These are phyloP conservation scores for Mycena crocata DNA, from an alignment of 768 basidiomycete genomes.

Conservation along the genomic window DNA sequence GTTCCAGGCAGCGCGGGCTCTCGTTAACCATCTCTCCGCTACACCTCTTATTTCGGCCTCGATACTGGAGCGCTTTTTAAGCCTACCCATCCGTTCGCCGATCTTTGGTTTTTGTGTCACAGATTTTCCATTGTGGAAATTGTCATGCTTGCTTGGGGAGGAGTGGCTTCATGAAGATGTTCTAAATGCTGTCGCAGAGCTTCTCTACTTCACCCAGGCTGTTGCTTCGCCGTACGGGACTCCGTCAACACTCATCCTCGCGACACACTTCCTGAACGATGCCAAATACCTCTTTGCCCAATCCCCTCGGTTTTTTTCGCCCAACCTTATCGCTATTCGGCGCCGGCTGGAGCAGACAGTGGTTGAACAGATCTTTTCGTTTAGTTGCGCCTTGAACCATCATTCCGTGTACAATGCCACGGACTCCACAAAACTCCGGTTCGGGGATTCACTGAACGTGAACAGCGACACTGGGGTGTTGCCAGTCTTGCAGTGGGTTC, in stretches of 20 bases:
- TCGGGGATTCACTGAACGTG: slow-evolving; percentile 5
- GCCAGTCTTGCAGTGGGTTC: slow-evolving; percentile 3
- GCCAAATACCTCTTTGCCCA: neutral
- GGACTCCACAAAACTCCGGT: neutral
- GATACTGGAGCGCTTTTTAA: neutral
- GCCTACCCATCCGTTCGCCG: neutral
- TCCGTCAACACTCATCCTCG: slow-evolving; percentile 3
- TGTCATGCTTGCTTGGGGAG: slow-evolving; percentile 17
- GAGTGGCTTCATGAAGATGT: slow-evolving; percentile 20
- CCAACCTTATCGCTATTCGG: slow-evolving; percentile 1
- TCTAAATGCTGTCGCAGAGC: slow-evolving; percentile 4
- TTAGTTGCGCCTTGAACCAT: slow-evolving; percentile 5
- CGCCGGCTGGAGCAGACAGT: neutral
- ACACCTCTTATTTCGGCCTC: neutral
- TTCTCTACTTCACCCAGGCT: slow-evolving; percentile 6
- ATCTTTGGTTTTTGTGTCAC: slow-evolving; percentile 7
- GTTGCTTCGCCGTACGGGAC: neutral
- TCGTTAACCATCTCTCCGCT: neutral
- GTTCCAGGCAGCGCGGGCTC: neutral
- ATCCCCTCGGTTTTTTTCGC: neutral
- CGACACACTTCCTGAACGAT: slow-evolving; percentile 1
- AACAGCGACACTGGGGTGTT: neutral
- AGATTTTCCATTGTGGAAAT: slow-evolving; percentile 6
- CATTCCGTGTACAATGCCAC: neutral
- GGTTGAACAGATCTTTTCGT: neutral